Base-by-base conservation (phyloP, 2,329 filamentous ascomycete genomes). In the Cadophora sp. region DNA sequence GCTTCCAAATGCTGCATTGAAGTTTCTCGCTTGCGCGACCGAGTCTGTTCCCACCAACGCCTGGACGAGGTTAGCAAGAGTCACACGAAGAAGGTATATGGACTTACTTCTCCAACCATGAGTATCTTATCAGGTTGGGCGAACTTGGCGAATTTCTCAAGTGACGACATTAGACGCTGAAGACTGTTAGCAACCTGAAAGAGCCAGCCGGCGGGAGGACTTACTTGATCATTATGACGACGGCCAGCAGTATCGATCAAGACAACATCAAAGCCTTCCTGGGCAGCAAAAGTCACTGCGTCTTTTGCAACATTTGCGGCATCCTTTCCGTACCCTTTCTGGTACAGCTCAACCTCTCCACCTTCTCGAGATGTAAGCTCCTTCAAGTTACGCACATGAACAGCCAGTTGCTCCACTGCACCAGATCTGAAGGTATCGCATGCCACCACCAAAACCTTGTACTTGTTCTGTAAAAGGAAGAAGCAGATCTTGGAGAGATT, bases 401-500 rank as follows among this genome's bases (percentile, higher is more conserved):
- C 96, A 66, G 93, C 93, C 12, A 99, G 87, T 81, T 99, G 96
- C 83, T 99, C 96, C 63, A 99, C 97, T 48, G 96, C 96, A 40
- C 96, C 96, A 11, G 94, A 97, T 73, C 96, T 92, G 86, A 99
- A 99, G 2, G 96, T 99, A 79, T 99, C 95, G 74, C 93, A 96
- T 11, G 96, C 95, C 16, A 93, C 95, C 73, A 99, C 93, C 67
- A 99, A 87, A 19, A 99, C 94, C 77, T 92, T 92, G 84, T 97
- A 97, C 79, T 97, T 94, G 84, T 99, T 99, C 80, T 99, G 95
- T 37, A 99, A 85, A 46, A 99, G 85, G 83, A 99, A 99, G 82
- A 96, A 99, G 80, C 94, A 97, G 73, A 99, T 97, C 81, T 99
- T 99, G 80, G 93, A 95, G 46, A 99, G 85, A 78, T 97, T 98